Evolutionary conservation across 352 stramenopile genomes (phyloP).

Genomic region (Globisporangium rhizosaccharum): DNA sequence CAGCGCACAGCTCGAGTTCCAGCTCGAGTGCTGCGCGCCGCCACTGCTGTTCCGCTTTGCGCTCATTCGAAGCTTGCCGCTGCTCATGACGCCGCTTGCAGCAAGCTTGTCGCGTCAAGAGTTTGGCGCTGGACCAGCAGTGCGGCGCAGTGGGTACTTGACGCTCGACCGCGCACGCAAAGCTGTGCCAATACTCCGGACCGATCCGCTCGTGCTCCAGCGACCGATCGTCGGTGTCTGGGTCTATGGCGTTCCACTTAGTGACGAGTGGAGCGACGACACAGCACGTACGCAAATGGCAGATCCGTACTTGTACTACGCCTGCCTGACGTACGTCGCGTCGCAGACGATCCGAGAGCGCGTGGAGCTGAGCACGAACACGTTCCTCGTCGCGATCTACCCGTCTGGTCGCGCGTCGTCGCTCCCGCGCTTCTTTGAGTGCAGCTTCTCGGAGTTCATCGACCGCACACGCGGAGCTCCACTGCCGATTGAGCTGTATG

Average conservation of each 20-base stretch:
- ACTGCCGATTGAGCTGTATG: slow-evolving; percentile 34
- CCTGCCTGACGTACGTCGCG: slow-evolving; percentile 48
- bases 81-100: slow-evolving; percentile 72
- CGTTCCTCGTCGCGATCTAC: slow-evolving; percentile 70
- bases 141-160: slow-evolving; percentile 48
- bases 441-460: slow-evolving; percentile 23
- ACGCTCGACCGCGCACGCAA: slow-evolving; percentile 75
- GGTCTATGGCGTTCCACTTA: slow-evolving; percentile 59
- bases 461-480: slow-evolving; percentile 5
- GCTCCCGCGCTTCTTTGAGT: slow-evolving; percentile 74
- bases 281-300: slow-evolving; percentile 25
- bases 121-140: slow-evolving; percentile 27
- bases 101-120: slow-evolving; percentile 51
- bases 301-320: slow-evolving; percentile 55
- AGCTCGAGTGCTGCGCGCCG: slow-evolving; percentile 31
- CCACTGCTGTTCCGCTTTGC: slow-evolving; percentile 43
- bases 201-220: slow-evolving; percentile 62
- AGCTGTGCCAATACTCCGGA: slow-evolving; percentile 64
- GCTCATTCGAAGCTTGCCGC: slow-evolving; percentile 61
- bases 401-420: slow-evolving; percentile 13
- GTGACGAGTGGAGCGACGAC: slow-evolving; percentile 41
- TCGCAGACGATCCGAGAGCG: slow-evolving; percentile 56
- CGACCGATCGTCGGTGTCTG: slow-evolving; percentile 68
- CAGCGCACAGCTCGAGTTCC: slow-evolving; percentile 37
- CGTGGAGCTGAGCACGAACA: slow-evolving; percentile 40